Percentiles rank a stretch among this genome's conserved stretches.
These are phyloP conservation scores for Trichoderma sp. DNA, from an alignment of 2,329 filamentous ascomycete genomes.

Conservation along the genomic window DNA sequence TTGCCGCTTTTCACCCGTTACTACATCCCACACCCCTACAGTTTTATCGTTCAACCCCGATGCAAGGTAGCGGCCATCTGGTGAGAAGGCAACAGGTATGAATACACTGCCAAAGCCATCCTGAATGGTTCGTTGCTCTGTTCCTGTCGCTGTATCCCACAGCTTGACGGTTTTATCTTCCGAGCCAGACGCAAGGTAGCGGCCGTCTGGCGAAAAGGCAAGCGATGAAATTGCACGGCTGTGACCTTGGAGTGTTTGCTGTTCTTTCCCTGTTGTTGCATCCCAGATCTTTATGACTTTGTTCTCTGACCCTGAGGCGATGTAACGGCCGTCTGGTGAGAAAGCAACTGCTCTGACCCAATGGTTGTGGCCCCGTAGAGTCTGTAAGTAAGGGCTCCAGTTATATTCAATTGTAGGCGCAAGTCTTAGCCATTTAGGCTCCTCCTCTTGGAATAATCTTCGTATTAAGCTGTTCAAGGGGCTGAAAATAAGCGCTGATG, in stretches of 20 bases:
- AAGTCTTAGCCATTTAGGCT: background rate
- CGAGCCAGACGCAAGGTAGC: background rate
- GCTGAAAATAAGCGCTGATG: slow-evolving; percentile 41
- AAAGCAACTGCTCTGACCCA: background rate
- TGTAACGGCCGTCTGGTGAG: background rate
- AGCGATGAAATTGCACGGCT: background rate
- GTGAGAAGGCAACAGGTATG: background rate
- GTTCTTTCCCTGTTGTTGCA: background rate
- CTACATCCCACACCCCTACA: background rate
- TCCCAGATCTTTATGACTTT: background rate
- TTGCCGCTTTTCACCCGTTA: background rate
- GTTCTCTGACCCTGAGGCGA: background rate
- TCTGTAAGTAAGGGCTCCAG: slow-evolving; percentile 9
- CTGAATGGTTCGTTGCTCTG: background rate
- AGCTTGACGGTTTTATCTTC: background rate
- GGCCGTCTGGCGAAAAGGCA: background rate
- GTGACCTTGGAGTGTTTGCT: background rate
- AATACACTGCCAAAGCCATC: background rate
- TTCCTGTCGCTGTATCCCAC: background rate
- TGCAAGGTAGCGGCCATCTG: background rate
- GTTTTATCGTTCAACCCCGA: background rate
- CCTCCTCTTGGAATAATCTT: slow-evolving; percentile 15
- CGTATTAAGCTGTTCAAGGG: slow-evolving; percentile 35
- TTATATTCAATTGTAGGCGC: background rate
- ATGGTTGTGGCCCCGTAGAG: background rate